A percentile compares a stretch with the other conserved stretches of the same genome.
Evolutionary conservation across 1,284 basidiomycete species (phyloP).

Genomic region (Ustilago lituana): DNA sequence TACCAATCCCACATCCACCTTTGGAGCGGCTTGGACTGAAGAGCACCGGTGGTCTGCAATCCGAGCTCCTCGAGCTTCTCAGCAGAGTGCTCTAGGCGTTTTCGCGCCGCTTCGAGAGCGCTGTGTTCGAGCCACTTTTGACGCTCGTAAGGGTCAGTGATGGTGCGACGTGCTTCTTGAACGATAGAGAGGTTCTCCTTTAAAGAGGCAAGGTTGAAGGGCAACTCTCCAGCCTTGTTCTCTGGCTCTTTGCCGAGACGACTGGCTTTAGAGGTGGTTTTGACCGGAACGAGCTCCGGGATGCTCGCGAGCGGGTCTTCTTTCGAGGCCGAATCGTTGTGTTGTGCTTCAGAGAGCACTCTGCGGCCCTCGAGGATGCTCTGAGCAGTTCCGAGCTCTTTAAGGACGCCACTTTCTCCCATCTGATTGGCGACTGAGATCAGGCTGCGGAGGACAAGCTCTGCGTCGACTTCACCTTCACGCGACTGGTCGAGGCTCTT

Average conservation of each 20-base stretch:
- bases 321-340: constrained; percentile 2
- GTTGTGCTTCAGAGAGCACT: constrained; percentile 27
- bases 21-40: constrained; percentile 60
- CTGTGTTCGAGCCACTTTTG: constrained; percentile 65
- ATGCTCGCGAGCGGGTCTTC: constrained; percentile 24
- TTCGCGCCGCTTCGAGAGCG: constrained; percentile 61
- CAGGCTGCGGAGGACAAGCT: constrained; percentile 38
- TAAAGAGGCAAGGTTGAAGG: constrained; percentile 59
- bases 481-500: constrained; percentile 36
- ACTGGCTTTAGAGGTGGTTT: constrained; percentile 34
- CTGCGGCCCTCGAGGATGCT: constrained; percentile 42
- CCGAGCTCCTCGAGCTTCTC: constrained; percentile 59
- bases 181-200: constrained; percentile 61
- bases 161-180: constrained; percentile 47
- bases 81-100: constrained; percentile 56
- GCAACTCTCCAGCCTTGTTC: constrained; percentile 40
- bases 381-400: constrained; percentile 48
- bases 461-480: constrained; percentile 46
- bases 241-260: constrained; percentile 32
- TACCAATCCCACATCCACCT: constrained; percentile 67
- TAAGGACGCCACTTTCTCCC: constrained; percentile 43
- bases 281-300: constrained; percentile 54
- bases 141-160: constrained; percentile 59
- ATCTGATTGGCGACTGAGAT: constrained; percentile 40
- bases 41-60: constrained; percentile 42